Base-by-base conservation (phyloP, 2,329 filamentous ascomycete species). In the Trichoderma hamatum region DNA sequence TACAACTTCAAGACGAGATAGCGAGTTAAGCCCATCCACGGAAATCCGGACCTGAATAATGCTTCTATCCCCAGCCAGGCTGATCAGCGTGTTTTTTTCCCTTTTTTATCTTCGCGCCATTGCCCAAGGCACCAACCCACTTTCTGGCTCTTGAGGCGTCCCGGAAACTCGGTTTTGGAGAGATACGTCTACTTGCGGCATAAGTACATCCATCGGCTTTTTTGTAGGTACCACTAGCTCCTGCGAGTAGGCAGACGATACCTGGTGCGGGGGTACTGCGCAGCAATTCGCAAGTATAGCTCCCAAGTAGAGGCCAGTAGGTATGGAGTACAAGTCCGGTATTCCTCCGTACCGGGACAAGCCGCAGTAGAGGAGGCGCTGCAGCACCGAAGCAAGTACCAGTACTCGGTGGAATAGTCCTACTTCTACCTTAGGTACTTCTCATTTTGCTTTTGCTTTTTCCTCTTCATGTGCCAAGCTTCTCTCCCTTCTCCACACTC, bases 151-250 rank as follows among this genome's bases (percentile, higher is more conserved):
- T 10, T 43, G 63, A 66, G 63, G 36, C 61, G 63, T 58, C 52
- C 63, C 63, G 63, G 54, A 24, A 56, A 46, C 26, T 49, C 52
- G 63, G 36, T 51, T 66, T 58, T 36, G 52, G n/a, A 49, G 52
- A 49, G 28, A 28, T 58, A 67, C 64, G 7, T 59, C 39, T 21
- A 36, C 6, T 26, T 36, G 54, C 30, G 14, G 26, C 14, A 26
- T 34, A 39, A 5, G 19, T 30, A 67, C 64, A 58, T 59, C 30
- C 21, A 16, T n/a, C 39, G 39, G 64, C 54, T 51, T 51, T 36
- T 67, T 67, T 28, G 14, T 30, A 51, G 64, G 64, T 67, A 39
- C 28, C 28, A 28, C 51, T 58, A 39, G 54, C 3, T 9, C 7
- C 32, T 24, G 9, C 6, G 11, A 13, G 39, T 51, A 21, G 21